These are phyloP conservation scores for Planoprotostelium fungivorum DNA, from an alignment of 78 protist species.

Conservation along the genomic window DNA sequence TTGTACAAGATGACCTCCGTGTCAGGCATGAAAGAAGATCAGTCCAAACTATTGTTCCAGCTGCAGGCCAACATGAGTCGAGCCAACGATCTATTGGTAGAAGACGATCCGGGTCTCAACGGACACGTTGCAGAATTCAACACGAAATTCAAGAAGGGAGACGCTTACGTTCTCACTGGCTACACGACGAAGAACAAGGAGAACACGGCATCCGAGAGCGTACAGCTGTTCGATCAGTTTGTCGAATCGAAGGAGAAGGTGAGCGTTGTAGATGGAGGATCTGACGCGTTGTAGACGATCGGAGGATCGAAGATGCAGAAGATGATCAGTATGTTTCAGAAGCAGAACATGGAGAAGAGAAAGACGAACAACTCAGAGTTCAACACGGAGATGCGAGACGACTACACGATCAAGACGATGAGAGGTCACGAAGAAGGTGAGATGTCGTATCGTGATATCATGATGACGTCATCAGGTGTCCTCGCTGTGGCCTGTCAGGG, in stretches of 20 bases:
- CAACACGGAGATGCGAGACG: conserved; percentile 46
- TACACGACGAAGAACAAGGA: not conserved
- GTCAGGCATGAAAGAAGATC: conserved; percentile 24
- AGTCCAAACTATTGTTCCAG: conserved; percentile 52
- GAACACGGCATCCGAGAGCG: not conserved
- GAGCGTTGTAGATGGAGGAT: not conserved
- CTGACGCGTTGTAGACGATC: not conserved
- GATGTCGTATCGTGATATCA: not conserved
- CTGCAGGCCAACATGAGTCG: conserved; percentile 44
- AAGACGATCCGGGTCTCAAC: conserved; percentile 1
- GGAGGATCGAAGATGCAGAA: not conserved
- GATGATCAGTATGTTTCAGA: not conserved
- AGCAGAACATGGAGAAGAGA: not conserved
- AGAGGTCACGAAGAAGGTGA: conserved; percentile 51
- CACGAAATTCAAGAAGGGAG: conserved; percentile 7
- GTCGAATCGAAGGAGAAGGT: not conserved
- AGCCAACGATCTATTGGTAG: conserved; percentile 24
- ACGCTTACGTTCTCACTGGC: conserved; percentile 27
- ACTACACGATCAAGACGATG: conserved; percentile 37
- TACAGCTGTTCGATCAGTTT: not conserved
- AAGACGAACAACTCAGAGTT: not conserved
- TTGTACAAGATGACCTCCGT: conserved; percentile 46
- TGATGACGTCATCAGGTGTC: not conserved
- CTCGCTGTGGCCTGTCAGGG: not conserved
- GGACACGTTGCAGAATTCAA: not conserved